Percentiles rank a stretch among this genome's conserved stretches.
phyloP scores from a whole-genome alignment of 1,139 yeast genomes.

The Lodderomyces orthopsilosis region DNA sequence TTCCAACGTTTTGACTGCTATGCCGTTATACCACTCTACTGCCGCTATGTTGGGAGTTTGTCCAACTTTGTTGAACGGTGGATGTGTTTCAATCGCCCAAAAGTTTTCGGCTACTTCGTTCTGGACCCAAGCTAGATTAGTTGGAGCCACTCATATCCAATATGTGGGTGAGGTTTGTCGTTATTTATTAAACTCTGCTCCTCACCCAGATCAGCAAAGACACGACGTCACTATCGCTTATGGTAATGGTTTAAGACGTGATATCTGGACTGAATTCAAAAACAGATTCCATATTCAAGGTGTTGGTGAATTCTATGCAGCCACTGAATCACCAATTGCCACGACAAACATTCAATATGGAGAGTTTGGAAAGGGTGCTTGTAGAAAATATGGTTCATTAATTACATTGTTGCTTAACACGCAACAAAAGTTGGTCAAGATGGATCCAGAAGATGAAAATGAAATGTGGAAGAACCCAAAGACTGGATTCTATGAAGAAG shows the following conservation, averaged over 20 bases:
- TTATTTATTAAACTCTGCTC: constrained; percentile 68
- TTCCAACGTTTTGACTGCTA: constrained; percentile 77
- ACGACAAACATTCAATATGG: constrained; percentile 81
- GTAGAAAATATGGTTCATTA: constrained; percentile 76
- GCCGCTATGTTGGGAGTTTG: constrained; percentile 86
- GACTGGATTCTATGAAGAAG: constrained; percentile 54
- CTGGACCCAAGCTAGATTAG: constrained; percentile 84
- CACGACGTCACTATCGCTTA: constrained; percentile 73
- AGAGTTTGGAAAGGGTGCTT: constrained; percentile 83
- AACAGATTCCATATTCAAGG: constrained; percentile 68
- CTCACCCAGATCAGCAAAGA: constrained; percentile 60
- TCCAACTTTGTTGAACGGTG: constrained; percentile 64
- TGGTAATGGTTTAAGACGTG: constrained; percentile 93
- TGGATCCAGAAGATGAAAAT: constrained; percentile 81
- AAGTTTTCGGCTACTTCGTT: constrained; percentile 83
- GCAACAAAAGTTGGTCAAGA: constrained; percentile 62
- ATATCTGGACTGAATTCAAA: constrained; percentile 84
- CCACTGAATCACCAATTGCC: constrained; percentile 91
- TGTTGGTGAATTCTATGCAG: constrained; percentile 90
- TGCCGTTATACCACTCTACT: constrained; percentile 96
- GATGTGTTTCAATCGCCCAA: constrained; percentile 74
- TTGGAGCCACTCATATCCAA: constrained; percentile 77
- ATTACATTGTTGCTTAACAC: constrained; percentile 53
- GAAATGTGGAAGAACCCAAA: constrained; percentile 66
- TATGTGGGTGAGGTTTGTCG: constrained; percentile 97